phyloP scores from a whole-genome alignment of 2,329 filamentous ascomycete genomes.

The Fusarium scirpi region DNA sequence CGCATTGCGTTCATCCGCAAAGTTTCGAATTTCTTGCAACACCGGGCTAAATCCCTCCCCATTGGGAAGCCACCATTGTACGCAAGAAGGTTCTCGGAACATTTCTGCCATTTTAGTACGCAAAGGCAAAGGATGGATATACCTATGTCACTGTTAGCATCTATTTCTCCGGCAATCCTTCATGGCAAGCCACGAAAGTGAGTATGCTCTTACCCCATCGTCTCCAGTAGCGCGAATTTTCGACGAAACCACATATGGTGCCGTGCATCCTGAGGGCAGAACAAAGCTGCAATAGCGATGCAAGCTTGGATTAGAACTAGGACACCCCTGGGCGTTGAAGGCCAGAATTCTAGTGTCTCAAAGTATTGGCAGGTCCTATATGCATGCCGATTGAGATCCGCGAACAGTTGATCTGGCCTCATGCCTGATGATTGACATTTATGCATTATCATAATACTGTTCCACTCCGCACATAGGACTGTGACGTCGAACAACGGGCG shows the following conservation, averaged over 20 bases:
- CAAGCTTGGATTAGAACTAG: conserved; percentile 80
- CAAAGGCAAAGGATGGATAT: conserved; percentile 82
- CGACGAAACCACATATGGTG: conserved; percentile 83
- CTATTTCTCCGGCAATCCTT: neutral
- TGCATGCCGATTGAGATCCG: conserved; percentile 71
- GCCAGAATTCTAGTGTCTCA: conserved; percentile 80
- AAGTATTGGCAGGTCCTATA: conserved; percentile 81
- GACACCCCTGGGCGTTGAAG: conserved; percentile 75
- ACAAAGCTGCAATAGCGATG: conserved; percentile 80
- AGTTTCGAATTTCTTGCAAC: conserved; percentile 80
- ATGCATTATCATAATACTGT: conserved; percentile 84
- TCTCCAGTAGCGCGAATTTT: conserved; percentile 83
- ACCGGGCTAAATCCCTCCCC: conserved; percentile 80
- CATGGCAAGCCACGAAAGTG: neutral
- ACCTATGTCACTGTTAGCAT: conserved; percentile 64
- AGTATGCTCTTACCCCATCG: conserved; percentile 72
- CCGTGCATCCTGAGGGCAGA: conserved; percentile 79
- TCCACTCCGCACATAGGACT: conserved; percentile 79
- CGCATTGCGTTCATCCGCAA: conserved; percentile 81
- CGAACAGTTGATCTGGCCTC: conserved; percentile 61
- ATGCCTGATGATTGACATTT: conserved; percentile 75
- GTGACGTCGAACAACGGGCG: conserved; percentile 80
- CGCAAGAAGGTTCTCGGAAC: conserved; percentile 78
- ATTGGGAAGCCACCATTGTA: conserved; percentile 90
- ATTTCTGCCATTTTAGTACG: conserved; percentile 80